Percentiles rank a stretch among this genome's conserved stretches.
These are phyloP conservation scores for Candida schatavii DNA, from an alignment of 805 yeast genomes.

Conservation along the genomic window DNA sequence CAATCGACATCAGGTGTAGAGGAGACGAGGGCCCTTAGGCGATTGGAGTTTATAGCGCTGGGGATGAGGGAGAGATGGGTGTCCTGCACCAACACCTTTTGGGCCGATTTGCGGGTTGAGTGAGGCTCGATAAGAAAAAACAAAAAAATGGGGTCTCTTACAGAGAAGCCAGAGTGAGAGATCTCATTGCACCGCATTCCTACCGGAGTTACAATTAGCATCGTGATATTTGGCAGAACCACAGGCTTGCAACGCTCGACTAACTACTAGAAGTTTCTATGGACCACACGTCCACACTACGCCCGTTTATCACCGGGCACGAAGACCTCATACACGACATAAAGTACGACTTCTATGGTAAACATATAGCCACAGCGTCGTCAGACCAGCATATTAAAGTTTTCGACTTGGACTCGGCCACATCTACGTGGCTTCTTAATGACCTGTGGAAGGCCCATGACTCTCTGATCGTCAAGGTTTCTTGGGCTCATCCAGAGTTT, in stretches of 20 bases:
- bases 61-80: too few relatives aligned
- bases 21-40: too few relatives aligned
- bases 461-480: constrained; percentile 73
- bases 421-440: constrained; percentile 75
- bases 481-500: constrained; percentile 94
- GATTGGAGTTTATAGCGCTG: too few relatives aligned
- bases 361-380: constrained; percentile 89
- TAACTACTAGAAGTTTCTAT: neutral
- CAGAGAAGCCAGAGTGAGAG: too few relatives aligned
- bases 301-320: constrained; percentile 85
- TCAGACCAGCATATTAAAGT: constrained; percentile 93
- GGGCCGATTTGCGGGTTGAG: too few relatives aligned
- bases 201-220: too few relatives aligned
- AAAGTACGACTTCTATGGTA: constrained; percentile 90
- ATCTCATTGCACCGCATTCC: too few relatives aligned
- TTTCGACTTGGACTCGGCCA: constrained; percentile 66
- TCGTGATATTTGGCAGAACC: too few relatives aligned
- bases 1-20: constrained; percentile 38
- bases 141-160: too few relatives aligned
- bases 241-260: too few relatives aligned
- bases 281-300: constrained; percentile 23
- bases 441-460: constrained; percentile 98
- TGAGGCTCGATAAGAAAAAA: too few relatives aligned
- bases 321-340: constrained; percentile 90
- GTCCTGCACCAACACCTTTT: too few relatives aligned